Percentiles rank a stretch among this genome's conserved stretches.
phyloP scores from a whole-genome alignment of 2,329 filamentous ascomycete species.

The Ceratocystis alfenasii region DNA sequence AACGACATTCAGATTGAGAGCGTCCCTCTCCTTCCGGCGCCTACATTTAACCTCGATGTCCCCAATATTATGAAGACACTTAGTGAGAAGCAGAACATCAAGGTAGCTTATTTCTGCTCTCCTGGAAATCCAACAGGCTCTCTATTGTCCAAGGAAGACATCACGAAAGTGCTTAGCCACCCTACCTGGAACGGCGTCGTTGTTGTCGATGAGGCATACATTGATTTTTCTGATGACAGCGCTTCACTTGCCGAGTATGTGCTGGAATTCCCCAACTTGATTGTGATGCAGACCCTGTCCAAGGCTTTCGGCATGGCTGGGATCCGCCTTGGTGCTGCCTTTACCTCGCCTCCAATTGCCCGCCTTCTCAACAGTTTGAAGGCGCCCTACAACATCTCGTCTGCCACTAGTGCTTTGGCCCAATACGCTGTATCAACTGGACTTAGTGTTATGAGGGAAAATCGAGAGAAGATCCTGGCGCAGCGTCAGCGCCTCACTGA shows the following conservation, averaged over 20 bases:
- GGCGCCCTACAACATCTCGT: conserved; percentile 91
- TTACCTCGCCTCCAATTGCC: conserved; percentile 63
- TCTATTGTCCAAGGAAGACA: conserved; percentile 61
- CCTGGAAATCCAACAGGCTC: conserved; percentile 89
- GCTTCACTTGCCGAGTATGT: conserved; percentile 86
- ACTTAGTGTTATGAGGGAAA: conserved; percentile 57
- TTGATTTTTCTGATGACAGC: conserved; percentile 73
- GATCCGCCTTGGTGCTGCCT: conserved; percentile 79
- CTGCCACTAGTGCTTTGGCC: conserved; percentile 73
- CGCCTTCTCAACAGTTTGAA: conserved; percentile 79
- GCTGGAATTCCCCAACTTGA: conserved; percentile 81
- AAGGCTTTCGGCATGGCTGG: conserved; percentile 95
- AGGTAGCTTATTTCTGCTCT: conserved; percentile 84
- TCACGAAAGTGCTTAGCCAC: conserved; percentile 65
- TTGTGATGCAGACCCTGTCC: conserved; percentile 96
- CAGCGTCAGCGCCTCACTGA: conserved; percentile 66
- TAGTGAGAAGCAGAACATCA: conserved; percentile 51
- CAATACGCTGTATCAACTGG: conserved; percentile 59
- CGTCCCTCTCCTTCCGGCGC: conserved; percentile 64
- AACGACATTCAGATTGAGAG: conserved; percentile 83
- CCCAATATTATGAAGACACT: conserved; percentile 55
- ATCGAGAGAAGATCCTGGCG: conserved; percentile 55
- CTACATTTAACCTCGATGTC: conserved; percentile 63
- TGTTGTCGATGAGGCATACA: conserved; percentile 86
- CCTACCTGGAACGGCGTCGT: conserved; percentile 92